A percentile compares a stretch with the other conserved stretches of the same genome.
Conservation (phyloP, 192 early-diverging fungal species). For the Haplosporangium gracile region DNA sequence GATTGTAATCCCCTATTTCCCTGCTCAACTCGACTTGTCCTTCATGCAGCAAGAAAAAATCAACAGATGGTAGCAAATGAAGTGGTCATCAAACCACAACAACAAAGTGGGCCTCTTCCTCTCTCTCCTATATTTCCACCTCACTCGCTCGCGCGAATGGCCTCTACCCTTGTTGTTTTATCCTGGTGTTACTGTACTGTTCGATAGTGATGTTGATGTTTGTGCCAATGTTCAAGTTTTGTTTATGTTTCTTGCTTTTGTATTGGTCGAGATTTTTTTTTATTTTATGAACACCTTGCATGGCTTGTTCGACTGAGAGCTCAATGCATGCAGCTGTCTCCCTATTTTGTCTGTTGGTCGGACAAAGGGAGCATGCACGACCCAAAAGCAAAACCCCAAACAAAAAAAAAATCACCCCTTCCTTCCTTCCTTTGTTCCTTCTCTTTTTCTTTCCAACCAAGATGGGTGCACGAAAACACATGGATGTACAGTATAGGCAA, state of each 20-base stretch:
- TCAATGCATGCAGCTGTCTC: constrained; percentile 1
- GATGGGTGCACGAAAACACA: background rate
- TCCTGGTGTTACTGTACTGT: background rate
- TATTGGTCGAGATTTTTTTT: background rate
- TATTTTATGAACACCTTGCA: background rate
- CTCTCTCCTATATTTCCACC: background rate
- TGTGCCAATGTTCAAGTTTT: background rate
- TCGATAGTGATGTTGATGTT: background rate
- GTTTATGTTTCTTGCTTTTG: background rate
- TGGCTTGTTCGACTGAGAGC: background rate
- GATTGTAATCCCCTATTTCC: background rate
- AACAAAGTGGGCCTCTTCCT: background rate
- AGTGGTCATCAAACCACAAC: background rate
- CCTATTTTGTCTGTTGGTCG: constrained; percentile 3
- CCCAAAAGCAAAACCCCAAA: background rate
- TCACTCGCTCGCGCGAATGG: background rate
- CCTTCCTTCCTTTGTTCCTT: background rate
- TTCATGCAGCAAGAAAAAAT: background rate
- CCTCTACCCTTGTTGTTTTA: background rate
- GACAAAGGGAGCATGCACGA: constrained; percentile 2
- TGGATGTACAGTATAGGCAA: background rate
- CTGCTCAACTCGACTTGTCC: background rate
- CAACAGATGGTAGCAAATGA: background rate
- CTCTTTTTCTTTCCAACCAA: background rate
- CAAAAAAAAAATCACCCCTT: background rate